Base-by-base conservation (phyloP, 495 filamentous ascomycete genomes). In the Cetradonia linearis region DNA sequence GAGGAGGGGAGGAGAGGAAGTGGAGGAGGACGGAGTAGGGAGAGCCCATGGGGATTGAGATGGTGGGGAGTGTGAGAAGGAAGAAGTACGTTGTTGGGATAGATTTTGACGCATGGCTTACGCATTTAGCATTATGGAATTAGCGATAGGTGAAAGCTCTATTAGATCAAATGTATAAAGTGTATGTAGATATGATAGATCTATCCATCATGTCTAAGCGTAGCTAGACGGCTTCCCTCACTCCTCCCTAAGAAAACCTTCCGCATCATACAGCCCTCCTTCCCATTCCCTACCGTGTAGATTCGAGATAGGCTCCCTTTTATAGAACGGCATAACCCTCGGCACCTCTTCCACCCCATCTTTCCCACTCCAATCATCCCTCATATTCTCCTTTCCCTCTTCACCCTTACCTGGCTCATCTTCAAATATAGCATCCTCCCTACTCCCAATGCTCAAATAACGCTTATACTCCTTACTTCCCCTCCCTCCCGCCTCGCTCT, bases 11-110 rank as follows among this genome's bases (percentile, higher is more conserved):
- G 23, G 71, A 81, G 66, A 76, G 75, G 23, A 85, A 86, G 66
- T 85, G 83, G 82, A 75, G 77, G 64, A 71, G 82, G 62, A 85
- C 81, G 36, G 80, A 78, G 33, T 84, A 47, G 27, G 49, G 13
- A 31, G 50, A 18, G 55, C 25, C 4, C 5, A 20, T 46, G 47
- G 44, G 25, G 48, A 33, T 60, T 34, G 37, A 56, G 30, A 9
- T 62, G 48, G 56, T 31, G 38, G 27, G 49, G 50, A 16, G 25
- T 30, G 58, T 31, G 36, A 47, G 42, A 2, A 1, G 23, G 14
- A 34, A 37, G 20, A 25, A 3, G 23, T 38, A 14, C 1, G 5
- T 38, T 38, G 36, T 38, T 10, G 36, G 16, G 36, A 14, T 13
- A 38, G 42, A n/a, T 40, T 40, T n/a, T 6, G 38, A 46, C 7